Conservation (phyloP, 352 stramenopile genomes). For the Peronosclerospora sorghi region DNA sequence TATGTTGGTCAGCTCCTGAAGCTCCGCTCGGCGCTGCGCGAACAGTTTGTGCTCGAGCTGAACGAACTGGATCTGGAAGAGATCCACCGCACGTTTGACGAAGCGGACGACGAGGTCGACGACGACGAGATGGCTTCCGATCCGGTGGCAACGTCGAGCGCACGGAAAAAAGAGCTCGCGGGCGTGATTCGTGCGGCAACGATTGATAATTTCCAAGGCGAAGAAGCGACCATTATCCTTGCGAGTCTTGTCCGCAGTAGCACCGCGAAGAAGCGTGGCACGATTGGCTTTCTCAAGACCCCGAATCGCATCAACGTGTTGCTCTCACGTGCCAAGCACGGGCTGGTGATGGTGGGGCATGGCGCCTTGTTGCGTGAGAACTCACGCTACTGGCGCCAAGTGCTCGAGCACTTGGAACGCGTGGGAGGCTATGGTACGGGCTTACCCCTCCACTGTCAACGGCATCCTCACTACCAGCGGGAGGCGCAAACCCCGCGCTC, state of each 20-base stretch:
- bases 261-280: constrained; percentile 13
- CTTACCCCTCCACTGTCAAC: constrained; percentile 33
- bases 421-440: constrained; percentile 27
- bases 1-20: constrained; percentile 73
- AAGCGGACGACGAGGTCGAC: constrained; percentile 21
- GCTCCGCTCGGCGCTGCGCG: constrained; percentile 33
- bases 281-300: constrained; percentile 69
- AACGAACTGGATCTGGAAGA: constrained; percentile 13
- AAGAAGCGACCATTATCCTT: constrained; percentile 62
- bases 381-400: constrained; percentile 32
- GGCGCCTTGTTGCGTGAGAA: constrained; percentile 20
- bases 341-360: constrained; percentile 53
- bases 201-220: constrained; percentile 70
- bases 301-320: constrained; percentile 64
- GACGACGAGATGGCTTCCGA: constrained; percentile 15
- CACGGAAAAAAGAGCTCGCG: constrained; percentile 21
- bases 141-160: no score
- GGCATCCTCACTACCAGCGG: constrained; percentile 19
- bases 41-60: constrained; percentile 26
- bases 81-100: background rate
- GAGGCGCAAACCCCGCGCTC: constrained; percentile 15
- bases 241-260: constrained; percentile 57
- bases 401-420: constrained; percentile 46
- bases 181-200: constrained; percentile 34
- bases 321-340: constrained; percentile 46